Base-by-base conservation (phyloP, 2,329 filamentous ascomycete species). In the Alternaria conjuncta region DNA sequence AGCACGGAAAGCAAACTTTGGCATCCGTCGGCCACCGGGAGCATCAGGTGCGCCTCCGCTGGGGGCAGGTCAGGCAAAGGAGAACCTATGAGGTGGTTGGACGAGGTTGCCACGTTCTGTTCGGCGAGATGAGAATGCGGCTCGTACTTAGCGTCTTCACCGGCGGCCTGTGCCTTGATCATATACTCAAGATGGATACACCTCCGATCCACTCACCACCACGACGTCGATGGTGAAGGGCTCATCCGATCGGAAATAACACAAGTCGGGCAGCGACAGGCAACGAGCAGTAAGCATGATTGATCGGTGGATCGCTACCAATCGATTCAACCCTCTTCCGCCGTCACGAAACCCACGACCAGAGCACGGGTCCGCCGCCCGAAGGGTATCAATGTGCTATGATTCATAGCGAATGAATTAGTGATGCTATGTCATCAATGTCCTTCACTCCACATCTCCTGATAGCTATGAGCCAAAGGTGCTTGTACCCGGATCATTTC, bases 1-100 rank as follows among this genome's bases (percentile, higher is more conserved):
- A 72, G 82, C 85, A 46, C 75, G 76, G 60, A 77, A 73, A 61
- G 63, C 71, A 23, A 66, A 68, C 18, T 70, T 67, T 55, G 76
- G 71, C 6, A 80, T 80, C 28, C 76, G 78, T 46, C 76, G 71
- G 28, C 78, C 78, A 26, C 78, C 78, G 62, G 77, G 74, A n/a
- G 59, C 64, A 30, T 55, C 65, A 20, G 44, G 41, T 18, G 32
- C 64, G 28, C 58, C 66, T 20, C 49, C 61, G 26, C 55, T 61
- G 56, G 61, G 44, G 28, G 46, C n/a, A 23, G n/a, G n/a, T 54
- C 47, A 50, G 26, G 41, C 64, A 12, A 62, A 57, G 43, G 47
- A 65, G 59, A 65, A 66, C 53, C 55, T 68, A 26, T 68, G 47
- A 66, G 46, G 41, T 12, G 10, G 15, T n/a, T 21, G 28, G 12